Percentiles rank a stretch among this genome's conserved stretches.
These are phyloP conservation scores for Lactarius sp. DNA, from an alignment of 768 basidiomycete species.

Conservation along the genomic window DNA sequence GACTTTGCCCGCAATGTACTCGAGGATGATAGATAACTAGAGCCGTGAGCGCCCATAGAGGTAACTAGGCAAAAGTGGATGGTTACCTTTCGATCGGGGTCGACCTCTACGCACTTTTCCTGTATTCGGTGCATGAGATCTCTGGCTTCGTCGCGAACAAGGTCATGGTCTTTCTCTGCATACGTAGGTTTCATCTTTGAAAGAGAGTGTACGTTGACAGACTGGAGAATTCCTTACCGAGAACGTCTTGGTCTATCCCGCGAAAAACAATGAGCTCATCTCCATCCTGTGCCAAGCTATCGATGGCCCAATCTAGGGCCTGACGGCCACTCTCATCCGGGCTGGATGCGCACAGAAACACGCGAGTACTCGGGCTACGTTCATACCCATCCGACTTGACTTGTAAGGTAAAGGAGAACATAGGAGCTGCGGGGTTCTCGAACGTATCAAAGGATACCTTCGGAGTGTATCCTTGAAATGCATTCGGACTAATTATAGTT, in stretches of 20 bases:
- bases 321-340: conserved; percentile 83
- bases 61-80: neutral
- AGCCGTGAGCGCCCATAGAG: neutral
- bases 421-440: conserved; percentile 70
- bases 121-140: conserved; percentile 77
- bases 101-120: conserved; percentile 71
- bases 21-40: conserved; percentile 84
- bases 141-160: conserved; percentile 80
- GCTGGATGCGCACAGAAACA: conserved; percentile 86
- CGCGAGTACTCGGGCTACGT: conserved; percentile 70
- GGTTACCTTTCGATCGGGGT: conserved; percentile 66
- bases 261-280: conserved; percentile 92
- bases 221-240: conserved; percentile 45
- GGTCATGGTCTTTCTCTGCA: conserved; percentile 68
- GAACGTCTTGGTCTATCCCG: conserved; percentile 82
- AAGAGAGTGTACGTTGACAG: neutral
- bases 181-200: conserved; percentile 1
- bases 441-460: conserved; percentile 88
- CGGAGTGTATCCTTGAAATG: conserved; percentile 40
- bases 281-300: conserved; percentile 76
- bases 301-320: conserved; percentile 91
- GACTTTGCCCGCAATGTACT: conserved; percentile 89
- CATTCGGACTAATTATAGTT: conserved; percentile 29
- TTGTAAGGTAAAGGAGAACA: conserved; percentile 85
- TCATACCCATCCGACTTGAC: conserved; percentile 81